Conservation (phyloP, 2,329 filamentous ascomycete genomes). For the Arthroderma sp. region DNA sequence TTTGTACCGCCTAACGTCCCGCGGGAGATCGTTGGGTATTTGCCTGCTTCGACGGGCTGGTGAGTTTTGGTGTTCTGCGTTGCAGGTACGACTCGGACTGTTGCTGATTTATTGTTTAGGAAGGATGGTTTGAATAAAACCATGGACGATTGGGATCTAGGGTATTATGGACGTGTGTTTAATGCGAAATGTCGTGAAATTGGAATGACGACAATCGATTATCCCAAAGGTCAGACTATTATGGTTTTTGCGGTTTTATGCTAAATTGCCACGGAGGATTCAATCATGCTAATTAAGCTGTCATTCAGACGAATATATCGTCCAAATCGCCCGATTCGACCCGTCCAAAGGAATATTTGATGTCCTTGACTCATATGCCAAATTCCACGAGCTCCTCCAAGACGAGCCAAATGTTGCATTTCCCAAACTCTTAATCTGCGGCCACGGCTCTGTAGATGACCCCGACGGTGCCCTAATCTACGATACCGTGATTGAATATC, state of each 20-base stretch:
- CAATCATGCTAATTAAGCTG: too few relatives aligned
- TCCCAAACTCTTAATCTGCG: conserved; percentile 59
- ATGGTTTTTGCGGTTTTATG: not conserved
- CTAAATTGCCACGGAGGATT: not conserved
- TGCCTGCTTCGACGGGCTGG: conserved; percentile 75
- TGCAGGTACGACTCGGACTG: not conserved
- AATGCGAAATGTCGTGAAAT: conserved; percentile 49
- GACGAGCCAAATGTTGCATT: conserved; percentile 40
- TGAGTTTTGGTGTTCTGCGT: conserved; percentile 17
- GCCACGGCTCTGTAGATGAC: conserved; percentile 69
- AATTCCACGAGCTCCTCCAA: conserved; percentile 50
- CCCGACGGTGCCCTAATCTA: conserved; percentile 62
- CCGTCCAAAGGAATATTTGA: conserved; percentile 71
- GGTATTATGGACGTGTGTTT: conserved; percentile 65
- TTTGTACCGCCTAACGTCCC: conserved; percentile 62
- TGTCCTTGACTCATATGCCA: conserved; percentile 61
- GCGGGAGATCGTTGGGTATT: conserved; percentile 53
- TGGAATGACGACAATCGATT: conserved; percentile 28
- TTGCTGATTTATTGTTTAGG: conserved; percentile 24
- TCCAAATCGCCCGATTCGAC: conserved; percentile 71
- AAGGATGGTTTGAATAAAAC: conserved; percentile 69
- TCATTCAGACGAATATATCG: conserved; percentile 52
- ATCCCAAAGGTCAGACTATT: conserved; percentile 19
- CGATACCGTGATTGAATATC: conserved; percentile 54
- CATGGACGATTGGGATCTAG: conserved; percentile 54